These are phyloP conservation scores for Lasiosphaeria miniovina DNA, from an alignment of 495 filamentous ascomycete species.

Conservation along the genomic window DNA sequence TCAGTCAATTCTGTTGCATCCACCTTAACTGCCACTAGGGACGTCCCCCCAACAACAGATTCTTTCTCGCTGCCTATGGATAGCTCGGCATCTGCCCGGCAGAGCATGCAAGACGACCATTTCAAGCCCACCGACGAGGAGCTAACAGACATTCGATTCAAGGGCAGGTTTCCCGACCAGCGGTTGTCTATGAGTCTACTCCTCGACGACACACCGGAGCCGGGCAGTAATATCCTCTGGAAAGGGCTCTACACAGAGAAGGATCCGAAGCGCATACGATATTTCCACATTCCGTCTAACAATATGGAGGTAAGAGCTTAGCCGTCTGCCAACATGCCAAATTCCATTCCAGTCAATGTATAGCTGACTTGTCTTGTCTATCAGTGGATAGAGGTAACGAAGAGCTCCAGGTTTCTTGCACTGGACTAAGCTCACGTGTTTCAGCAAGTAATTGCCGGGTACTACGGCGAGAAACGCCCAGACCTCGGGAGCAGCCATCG, in stretches of 20 bases:
- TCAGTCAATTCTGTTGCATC: background rate
- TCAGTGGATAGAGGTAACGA: constrained; percentile 24
- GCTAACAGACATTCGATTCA: constrained; percentile 14
- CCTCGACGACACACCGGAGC: background rate
- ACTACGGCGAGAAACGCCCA: constrained; percentile 16
- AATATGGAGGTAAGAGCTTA: constrained; percentile 19
- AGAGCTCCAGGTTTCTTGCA: background rate
- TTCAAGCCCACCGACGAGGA: constrained; percentile 15
- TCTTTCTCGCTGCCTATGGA: background rate
- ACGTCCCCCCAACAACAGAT: no score
- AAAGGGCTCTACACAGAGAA: constrained; percentile 1
- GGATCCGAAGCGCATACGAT: constrained; percentile 11
- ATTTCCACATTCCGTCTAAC: constrained; percentile 23
- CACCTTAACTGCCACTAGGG: no score
- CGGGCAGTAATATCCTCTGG: background rate
- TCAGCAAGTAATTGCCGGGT: constrained; percentile 22
- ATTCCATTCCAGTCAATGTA: background rate
- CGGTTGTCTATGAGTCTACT: constrained; percentile 14
- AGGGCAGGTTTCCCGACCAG: constrained; percentile 20
- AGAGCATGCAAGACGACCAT: background rate
- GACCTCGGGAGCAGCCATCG: constrained; percentile 7
- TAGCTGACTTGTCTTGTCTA: constrained; percentile 3
- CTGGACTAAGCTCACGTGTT: background rate
- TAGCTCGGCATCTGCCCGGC: constrained; percentile 2
- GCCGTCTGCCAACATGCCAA: no score